Base-by-base conservation (phyloP, 345 rosid species). In the Xanthoceras sorbifolium region DNA sequence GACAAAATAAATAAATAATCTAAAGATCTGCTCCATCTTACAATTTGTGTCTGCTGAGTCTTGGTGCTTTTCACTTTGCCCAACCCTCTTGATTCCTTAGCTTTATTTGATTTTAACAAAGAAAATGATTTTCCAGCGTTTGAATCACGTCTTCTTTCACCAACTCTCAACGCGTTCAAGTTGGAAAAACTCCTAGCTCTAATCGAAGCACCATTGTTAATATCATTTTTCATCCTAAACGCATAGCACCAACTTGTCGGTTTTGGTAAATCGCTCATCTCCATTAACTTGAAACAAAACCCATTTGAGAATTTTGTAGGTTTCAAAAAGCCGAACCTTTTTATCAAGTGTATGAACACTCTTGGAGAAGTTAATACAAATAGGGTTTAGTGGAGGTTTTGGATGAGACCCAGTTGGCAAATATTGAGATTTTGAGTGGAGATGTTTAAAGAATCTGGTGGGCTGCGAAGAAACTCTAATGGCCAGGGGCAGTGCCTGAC, bases 401-500 rank as follows among this genome's bases (percentile, higher is more conserved):
- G 73, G 48, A 40, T 9, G 23, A 67, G 20, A 75, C 78, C 79
- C 79, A 67, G 64, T 64, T 15, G 82, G 78, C 3, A 83, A 83
- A 83, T 54, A 71, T 26, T 80, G 88, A 6, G 83, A 52, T 66
- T 84, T 87, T 18, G 86, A 55, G 77, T 67, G 83, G 63, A 82
- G 67, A 20, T 54, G 85, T 76, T 77, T 79, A 40, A 74, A 64
- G 46, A 79, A 73, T 17, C 76, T 75, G 79, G 88, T 74, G 82
- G 90, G 89, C 34, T 82, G 89, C 25, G 90, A 62, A 32, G 92
- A 88, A 86, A 82, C 81, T 83, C 90, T 87, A 78, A 80, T 78
- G 74, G 87, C 88, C 81, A 89, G 64, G 6, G 97, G 89, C 76
- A 93, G 81, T 1, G 86, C 87, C 63, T 84, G 92, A 55, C 76